Conservation (phyloP, 495 filamentous ascomycete genomes). For the Diplogelasinospora grovesii region DNA sequence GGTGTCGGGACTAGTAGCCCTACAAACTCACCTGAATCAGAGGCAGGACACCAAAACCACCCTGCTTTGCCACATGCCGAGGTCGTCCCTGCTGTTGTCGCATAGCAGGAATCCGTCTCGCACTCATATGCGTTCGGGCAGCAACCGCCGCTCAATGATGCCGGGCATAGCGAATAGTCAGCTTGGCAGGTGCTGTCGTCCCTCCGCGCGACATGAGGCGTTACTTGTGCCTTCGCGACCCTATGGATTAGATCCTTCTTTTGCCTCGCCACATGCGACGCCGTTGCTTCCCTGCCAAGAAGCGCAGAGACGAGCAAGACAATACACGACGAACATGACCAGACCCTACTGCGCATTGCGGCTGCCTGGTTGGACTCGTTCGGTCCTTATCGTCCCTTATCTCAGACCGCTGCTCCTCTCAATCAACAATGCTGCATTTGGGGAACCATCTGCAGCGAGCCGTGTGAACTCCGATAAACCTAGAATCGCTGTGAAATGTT, state of each 20-base stretch:
- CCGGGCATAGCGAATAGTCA: slow-evolving; percentile 29
- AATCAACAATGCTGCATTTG: not conserved
- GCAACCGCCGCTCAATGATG: slow-evolving; percentile 32
- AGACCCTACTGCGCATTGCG: slow-evolving; percentile 29
- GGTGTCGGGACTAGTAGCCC: too few relatives aligned
- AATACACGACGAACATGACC: slow-evolving; percentile 21
- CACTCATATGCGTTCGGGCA: slow-evolving; percentile 38
- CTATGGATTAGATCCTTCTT: slow-evolving; percentile 22
- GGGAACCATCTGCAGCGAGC: slow-evolving; percentile 1
- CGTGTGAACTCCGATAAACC: too few relatives aligned
- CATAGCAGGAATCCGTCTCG: slow-evolving; percentile 35
- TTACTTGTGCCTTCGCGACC: slow-evolving; percentile 32
- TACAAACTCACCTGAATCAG: slow-evolving; percentile 18
- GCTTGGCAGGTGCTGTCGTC: slow-evolving; percentile 20
- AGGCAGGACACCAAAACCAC: slow-evolving; percentile 27
- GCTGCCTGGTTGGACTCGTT: slow-evolving; percentile 6
- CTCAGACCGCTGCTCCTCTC: not conserved
- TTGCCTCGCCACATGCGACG: slow-evolving; percentile 14
- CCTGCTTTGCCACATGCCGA: slow-evolving; percentile 27
- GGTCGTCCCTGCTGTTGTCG: slow-evolving; percentile 33
- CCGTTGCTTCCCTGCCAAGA: slow-evolving; percentile 14
- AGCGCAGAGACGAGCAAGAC: slow-evolving; percentile 20
- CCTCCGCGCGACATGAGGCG: slow-evolving; percentile 13
- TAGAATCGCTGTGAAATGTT: too few relatives aligned
- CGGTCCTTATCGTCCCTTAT: slow-evolving; percentile 14